Base-by-base conservation (phyloP, 1,284 basidiomycete species). In the Tausonia pullulans region DNA sequence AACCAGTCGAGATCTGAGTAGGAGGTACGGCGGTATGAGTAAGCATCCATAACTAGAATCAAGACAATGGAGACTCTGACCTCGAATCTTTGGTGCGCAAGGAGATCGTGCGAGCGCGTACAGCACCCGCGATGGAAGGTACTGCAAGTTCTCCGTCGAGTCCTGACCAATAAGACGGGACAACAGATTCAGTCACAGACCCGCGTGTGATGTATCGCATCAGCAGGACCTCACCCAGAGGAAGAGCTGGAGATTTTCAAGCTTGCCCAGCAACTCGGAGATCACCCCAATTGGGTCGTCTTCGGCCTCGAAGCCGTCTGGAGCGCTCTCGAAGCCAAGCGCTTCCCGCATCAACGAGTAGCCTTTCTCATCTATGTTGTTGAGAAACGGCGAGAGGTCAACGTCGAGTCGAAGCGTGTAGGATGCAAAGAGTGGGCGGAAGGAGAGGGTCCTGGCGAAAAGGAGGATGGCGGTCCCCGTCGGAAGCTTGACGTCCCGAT, bases 401-500 rank as follows among this genome's bases (percentile, higher is more conserved):
- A 64, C 63, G 52, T 64, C 63, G 13, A 64, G 49, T 5, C 63
- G 44, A 10, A 60, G 2, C 10, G 58, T 52, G 44, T 55, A 54
- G 9, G 40, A 62, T 13, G 43, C 27, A 8, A 43, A 54, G 10
- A 49, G 53, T 13, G 48, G 56, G 48, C 52, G 53, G 13, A n/a
- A 40, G 39, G 45, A 27, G 58, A 66, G 51, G n/a, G 65, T 62
- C 40, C 60, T 53, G 14, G 52, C 62, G 43, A 60, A 62, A 16
- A 49, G 9, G 50, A 59, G 45, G 45, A 59, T 60, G 1, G 61
- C 49, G 1, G 14, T 6, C 16, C 59, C 69, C 43, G 72, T 70
- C 68, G 74, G 73, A 2, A 74, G 69, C 64, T 75, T 71, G 10
- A 74, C 71, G 63, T 77, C 76, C 49, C 73, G 70, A 50, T 64